Evolutionary conservation across 2,329 filamentous ascomycete genomes (phyloP).

Genomic region (Pseudonectria buxi): DNA sequence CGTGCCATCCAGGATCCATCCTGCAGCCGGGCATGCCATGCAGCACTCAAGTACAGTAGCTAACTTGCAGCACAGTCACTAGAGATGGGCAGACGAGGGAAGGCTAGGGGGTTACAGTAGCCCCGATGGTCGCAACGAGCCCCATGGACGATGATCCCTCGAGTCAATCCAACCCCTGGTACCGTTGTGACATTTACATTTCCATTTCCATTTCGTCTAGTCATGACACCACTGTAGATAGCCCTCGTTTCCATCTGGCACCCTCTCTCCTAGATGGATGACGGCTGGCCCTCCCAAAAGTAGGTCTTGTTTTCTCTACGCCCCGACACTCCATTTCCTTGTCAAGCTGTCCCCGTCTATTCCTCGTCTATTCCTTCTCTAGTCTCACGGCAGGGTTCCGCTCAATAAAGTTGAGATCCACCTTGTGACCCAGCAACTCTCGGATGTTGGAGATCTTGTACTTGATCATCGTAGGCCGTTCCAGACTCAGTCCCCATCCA

Average conservation of each 20-base stretch:
- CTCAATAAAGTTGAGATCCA: conserved; percentile 89
- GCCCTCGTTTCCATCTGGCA: too few species aligned
- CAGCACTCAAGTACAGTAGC: too few species aligned
- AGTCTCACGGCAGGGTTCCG: conserved; percentile 84
- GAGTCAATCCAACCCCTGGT: too few species aligned
- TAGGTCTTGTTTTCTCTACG: conserved; percentile 3
- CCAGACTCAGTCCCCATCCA: conserved; percentile 85
- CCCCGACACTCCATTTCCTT: conserved; percentile 2
- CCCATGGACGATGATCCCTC: too few species aligned
- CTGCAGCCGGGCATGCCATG: too few species aligned
- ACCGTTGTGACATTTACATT: conserved; percentile 3
- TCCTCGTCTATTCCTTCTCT: conserved; percentile 61
- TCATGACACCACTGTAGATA: conserved; percentile 8
- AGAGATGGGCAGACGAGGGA: too few species aligned
- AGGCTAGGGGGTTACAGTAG: too few species aligned
- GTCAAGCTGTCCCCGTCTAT: neutral
- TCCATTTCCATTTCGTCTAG: conserved; percentile 16
- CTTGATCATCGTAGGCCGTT: conserved; percentile 98
- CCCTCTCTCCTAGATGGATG: conserved; percentile 7
- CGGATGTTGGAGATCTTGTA: conserved; percentile 85
- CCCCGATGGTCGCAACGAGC: too few species aligned
- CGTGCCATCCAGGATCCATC: too few species aligned
- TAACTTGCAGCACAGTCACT: too few species aligned
- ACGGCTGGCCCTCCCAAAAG: neutral
- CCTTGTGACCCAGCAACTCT: conserved; percentile 89